Conservation (phyloP, 176 grass and related monocot species). For the Urochloa ruziziensis region DNA sequence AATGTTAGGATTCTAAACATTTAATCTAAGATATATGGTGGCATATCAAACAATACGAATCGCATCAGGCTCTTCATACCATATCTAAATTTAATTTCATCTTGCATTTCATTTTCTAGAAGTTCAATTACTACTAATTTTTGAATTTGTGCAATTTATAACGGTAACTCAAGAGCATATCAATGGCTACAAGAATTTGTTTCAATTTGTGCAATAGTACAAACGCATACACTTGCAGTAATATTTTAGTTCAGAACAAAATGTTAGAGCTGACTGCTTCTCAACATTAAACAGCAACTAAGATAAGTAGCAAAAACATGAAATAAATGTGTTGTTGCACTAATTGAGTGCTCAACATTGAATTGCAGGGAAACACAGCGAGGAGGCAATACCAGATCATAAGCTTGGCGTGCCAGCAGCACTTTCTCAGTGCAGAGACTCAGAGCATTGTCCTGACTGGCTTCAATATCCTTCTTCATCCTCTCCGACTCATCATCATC, state of each 20-base stretch:
- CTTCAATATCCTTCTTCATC: constrained; percentile 89
- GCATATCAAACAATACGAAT: not conserved
- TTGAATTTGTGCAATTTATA: not conserved
- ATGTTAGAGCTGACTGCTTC: not conserved
- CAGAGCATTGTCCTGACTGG: constrained; percentile 85
- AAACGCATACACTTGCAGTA: not conserved
- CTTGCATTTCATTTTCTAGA: not conserved
- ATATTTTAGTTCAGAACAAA: not conserved
- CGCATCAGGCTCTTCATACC: not conserved
- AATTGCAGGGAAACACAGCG: not conserved
- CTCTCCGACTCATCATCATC: constrained; percentile 75
- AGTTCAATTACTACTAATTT: not conserved
- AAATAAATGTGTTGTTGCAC: not conserved
- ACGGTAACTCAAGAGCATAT: not conserved
- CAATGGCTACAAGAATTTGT: not conserved
- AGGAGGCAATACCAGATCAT: constrained; percentile 68
- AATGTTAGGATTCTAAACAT: not conserved
- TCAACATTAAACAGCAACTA: not conserved
- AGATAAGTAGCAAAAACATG: not conserved
- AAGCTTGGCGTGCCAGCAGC: constrained; percentile 90
- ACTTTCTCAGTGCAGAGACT: constrained; percentile 96
- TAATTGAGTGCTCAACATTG: not conserved
- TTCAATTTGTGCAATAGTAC: not conserved
- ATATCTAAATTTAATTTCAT: not conserved
- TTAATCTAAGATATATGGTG: not conserved